A percentile compares a stretch with the other conserved stretches of the same genome.
phyloP scores from a whole-genome alignment of 2,329 filamentous ascomycete genomes.

The Phialophora expanda region DNA sequence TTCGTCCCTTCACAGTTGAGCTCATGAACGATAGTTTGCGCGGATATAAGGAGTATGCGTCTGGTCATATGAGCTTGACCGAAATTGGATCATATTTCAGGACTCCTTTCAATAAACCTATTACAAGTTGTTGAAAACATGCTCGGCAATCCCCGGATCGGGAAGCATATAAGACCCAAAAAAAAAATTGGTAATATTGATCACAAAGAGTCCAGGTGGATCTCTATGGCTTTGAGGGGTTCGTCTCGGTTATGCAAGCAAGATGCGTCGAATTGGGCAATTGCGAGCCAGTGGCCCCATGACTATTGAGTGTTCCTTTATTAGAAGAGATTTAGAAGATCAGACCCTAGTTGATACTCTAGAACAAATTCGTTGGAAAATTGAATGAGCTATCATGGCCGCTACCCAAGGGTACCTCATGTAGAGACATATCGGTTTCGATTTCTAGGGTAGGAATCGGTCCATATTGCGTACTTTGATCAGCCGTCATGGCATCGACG shows the following conservation, averaged over 20 bases:
- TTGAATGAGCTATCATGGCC: slow-evolving; percentile 5
- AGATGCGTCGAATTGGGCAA: slow-evolving; percentile 1
- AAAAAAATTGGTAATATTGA: neutral
- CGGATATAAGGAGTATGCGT: neutral
- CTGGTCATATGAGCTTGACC: neutral
- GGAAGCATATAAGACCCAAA: neutral
- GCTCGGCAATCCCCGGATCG: slow-evolving; percentile 7
- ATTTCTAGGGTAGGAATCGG: neutral
- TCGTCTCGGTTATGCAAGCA: slow-evolving; percentile 1
- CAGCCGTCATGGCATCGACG: slow-evolving; percentile 9
- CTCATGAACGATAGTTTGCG: neutral
- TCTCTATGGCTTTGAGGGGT: neutral
- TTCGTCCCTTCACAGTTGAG: neutral
- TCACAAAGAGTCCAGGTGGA: neutral
- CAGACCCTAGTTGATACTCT: neutral
- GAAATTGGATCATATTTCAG: neutral
- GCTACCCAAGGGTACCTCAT: slow-evolving; percentile 1
- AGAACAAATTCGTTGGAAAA: slow-evolving; percentile 7
- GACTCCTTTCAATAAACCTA: neutral
- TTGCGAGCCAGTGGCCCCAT: neutral
- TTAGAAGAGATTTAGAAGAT: slow-evolving; percentile 4
- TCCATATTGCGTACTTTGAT: neutral
- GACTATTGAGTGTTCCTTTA: neutral
- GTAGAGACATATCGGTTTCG: slow-evolving; percentile 12
- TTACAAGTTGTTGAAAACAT: neutral